A percentile compares a stretch with the other conserved stretches of the same genome.
phyloP scores from a whole-genome alignment of 495 filamentous ascomycete genomes.

The Apiosordaria backusii region DNA sequence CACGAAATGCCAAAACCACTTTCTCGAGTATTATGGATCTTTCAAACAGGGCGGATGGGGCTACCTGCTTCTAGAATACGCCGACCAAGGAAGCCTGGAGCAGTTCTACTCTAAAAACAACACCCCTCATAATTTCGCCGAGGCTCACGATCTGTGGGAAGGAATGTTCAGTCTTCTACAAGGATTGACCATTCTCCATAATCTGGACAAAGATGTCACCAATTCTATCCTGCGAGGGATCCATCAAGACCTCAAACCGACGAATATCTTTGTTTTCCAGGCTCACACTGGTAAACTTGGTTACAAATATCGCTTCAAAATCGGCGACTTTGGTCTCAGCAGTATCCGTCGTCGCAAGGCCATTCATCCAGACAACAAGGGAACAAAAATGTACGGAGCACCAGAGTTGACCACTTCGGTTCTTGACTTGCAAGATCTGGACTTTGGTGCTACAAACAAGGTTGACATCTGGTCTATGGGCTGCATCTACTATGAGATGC shows the following conservation, averaged over 20 bases:
- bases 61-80: not conserved
- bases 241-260: constrained; percentile 4
- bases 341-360: not conserved
- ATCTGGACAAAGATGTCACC: not conserved
- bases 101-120: not conserved
- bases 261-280: constrained; percentile 1
- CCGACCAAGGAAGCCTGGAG: not conserved
- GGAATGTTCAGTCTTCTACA: not conserved
- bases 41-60: not conserved
- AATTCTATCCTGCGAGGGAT: not conserved
- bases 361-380: not conserved
- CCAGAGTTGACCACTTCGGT: not conserved
- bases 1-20: not conserved
- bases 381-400: not conserved
- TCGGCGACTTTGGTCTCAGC: constrained; percentile 2
- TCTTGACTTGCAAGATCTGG: not conserved
- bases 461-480: constrained; percentile 4
- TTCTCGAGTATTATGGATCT: not conserved
- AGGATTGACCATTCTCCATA: not conserved
- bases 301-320: not conserved
- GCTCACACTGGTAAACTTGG: not conserved
- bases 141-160: not conserved
- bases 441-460: not conserved
- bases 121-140: not conserved
- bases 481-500: not conserved